These are phyloP conservation scores for Terfezia boudieri DNA, from an alignment of 495 filamentous ascomycete species.

Conservation along the genomic window DNA sequence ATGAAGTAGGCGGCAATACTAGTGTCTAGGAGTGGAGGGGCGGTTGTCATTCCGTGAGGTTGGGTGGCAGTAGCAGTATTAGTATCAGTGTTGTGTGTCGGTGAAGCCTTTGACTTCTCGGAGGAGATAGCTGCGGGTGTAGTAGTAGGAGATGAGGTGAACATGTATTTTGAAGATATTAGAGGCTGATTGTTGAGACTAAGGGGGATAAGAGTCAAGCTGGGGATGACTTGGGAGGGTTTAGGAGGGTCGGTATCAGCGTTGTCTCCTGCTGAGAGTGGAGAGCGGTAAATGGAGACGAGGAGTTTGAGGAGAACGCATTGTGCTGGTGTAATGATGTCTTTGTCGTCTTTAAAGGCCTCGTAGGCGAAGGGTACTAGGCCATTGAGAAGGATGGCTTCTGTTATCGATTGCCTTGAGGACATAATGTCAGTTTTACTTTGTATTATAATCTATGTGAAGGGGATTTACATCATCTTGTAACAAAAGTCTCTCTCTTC, in stretches of 20 bases:
- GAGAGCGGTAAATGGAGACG: slow-evolving; percentile 44
- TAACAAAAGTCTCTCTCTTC: slow-evolving; percentile 61
- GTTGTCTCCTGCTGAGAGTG: background rate
- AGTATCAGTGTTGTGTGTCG: background rate
- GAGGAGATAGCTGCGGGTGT: too few relatives aligned
- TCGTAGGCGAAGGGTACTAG: slow-evolving; percentile 55
- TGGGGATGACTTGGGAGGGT: background rate
- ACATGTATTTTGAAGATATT: background rate
- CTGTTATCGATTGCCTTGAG: slow-evolving; percentile 40
- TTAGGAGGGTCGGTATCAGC: background rate
- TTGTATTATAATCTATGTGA: background rate
- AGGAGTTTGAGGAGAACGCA: slow-evolving; percentile 57
- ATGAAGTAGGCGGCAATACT: slow-evolving; percentile 24
- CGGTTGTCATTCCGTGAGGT: slow-evolving; percentile 4
- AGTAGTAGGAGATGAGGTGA: background rate
- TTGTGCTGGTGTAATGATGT: slow-evolving; percentile 57
- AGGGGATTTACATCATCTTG: slow-evolving; percentile 36
- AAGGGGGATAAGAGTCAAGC: background rate
- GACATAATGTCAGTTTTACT: background rate
- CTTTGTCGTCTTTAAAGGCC: slow-evolving; percentile 51
- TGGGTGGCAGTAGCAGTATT: slow-evolving; percentile 3
- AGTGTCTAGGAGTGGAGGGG: background rate
- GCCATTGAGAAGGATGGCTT: slow-evolving; percentile 48
- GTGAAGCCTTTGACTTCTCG: background rate
- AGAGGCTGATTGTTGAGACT: background rate